Base-by-base conservation (phyloP, 768 basidiomycete species). In the Agrocybe chaxingu region DNA sequence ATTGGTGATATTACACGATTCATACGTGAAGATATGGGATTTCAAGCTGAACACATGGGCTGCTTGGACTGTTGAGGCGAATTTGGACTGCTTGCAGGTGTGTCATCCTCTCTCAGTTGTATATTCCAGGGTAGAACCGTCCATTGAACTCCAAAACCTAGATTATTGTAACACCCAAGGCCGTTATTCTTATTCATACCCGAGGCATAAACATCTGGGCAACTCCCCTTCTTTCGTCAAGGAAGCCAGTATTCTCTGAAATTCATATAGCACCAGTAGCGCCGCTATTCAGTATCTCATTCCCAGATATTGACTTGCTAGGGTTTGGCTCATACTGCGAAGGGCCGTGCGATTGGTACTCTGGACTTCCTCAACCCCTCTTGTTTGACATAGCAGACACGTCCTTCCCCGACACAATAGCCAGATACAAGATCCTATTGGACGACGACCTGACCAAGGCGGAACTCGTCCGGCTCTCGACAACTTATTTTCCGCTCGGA, bases 301-400 rank as follows among this genome's bases (percentile, higher is more conserved):
- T 52, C 29, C 54, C 47, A 29, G 24, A 4, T 0, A 18, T 33
- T 2, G n/a, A 31, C n/a, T 36, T 42, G 10, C 16, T 24, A n/a
- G 34, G 37, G 24, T 24, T 24, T n/a, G 48, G 42, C 3, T 18
- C 19, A 0, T 46, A 45, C 18, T 53, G 48, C 36, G 50, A 43
- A 10, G 57, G 54, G 0, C 54, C 54, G 0, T 55, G 57, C 39
- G 57, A 58, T 36, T 58, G 57, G 57, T 58, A 53, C 42, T 58
- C 57, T 6, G 57, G 57, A 4, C 50, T 45, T 9, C 3, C 41
- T 8, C 46, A 51, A 33, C 57, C 54, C 11, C 32, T 47, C n/a
- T 16, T 32, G 29, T 41, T 29, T 12, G 39, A 40, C 43, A 24
- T 12, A 24, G 42, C 19, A 16, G 7, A 29, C 19, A 31, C 13